Base-by-base conservation (phyloP, 2,329 filamentous ascomycete genomes). In the Fonsecaea monophora region DNA sequence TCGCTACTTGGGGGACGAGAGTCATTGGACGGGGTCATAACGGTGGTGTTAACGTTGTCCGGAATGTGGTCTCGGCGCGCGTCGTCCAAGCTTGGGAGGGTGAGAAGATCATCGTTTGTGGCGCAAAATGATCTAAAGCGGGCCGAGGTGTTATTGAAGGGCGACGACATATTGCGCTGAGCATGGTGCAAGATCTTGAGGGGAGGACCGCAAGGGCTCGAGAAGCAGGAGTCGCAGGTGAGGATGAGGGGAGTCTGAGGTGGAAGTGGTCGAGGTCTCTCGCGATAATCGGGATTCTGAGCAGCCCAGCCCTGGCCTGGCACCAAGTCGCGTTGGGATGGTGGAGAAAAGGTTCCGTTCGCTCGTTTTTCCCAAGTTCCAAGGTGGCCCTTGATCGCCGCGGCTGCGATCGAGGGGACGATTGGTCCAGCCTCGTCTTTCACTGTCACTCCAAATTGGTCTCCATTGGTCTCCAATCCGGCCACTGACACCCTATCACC, bases 61-160 rank as follows among this genome's bases (percentile, higher is more conserved):
- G 64, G 62, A 64, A 66, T 66, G 66, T 64, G 71, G 70, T 65
- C 71, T 64, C 60, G 62, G 70, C 69, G 68, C 70, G 60, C 59
- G 55, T 69, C 59, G 55, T 69, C 53, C 30, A 55, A 65, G 66
- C 60, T 69, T 53, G 66, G 59, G 30, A 40, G 60, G 64, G 67
- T 58, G 56, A 63, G 64, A 53, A 64, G 55, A 35, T 71, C 68
- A 64, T 70, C 62, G 56, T 72, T 72, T 60, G 63, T 65, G 34
- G 65, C 35, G 60, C 68, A 71, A 56, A 72, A 72, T 59, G 69
- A 50, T 58, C 60, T 62, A 64, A 67, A 72, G 53, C 70, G 65
- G 40, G 38, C 35, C 54, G 70, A 68, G 32, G 69, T 70, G 30
- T 63, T 35, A 53, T 72, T 71, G 53, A 70, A 63, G 34, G 65